These are phyloP conservation scores for Chaetoscypha palmicola DNA, from an alignment of 2,329 filamentous ascomycete genomes.

Conservation along the genomic window DNA sequence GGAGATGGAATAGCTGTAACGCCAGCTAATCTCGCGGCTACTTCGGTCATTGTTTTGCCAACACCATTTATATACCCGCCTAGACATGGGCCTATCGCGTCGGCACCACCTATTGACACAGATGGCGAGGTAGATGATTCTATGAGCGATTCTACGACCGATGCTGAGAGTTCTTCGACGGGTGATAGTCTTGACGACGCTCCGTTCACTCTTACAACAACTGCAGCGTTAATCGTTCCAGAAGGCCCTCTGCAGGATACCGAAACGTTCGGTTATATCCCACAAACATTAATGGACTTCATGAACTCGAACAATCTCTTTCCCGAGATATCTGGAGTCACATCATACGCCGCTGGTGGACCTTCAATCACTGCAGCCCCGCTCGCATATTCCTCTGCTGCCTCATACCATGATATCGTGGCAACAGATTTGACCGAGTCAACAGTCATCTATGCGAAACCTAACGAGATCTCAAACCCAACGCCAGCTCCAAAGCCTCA, in stretches of 20 bases:
- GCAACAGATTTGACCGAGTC: constrained; percentile 10
- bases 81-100: constrained; percentile 2
- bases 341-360: constrained; percentile 12
- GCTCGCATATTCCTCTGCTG: not conserved
- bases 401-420: constrained; percentile 1
- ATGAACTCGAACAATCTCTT: constrained; percentile 10
- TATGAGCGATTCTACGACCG: constrained; percentile 3
- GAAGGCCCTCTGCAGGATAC: too few relatives aligned
- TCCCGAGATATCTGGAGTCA: constrained; percentile 12
- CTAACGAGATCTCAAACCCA: not conserved
- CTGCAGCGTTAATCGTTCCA: too few relatives aligned
- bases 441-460: constrained; percentile 6
- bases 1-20: not conserved
- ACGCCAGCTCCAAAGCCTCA: not conserved
- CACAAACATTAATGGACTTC: constrained; percentile 15
- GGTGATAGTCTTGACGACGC: too few relatives aligned
- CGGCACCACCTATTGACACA: too few relatives aligned
- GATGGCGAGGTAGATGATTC: too few relatives aligned
- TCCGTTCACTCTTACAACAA: too few relatives aligned
- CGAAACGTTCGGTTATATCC: constrained; percentile 15
- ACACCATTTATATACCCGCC: constrained; percentile 20
- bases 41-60: constrained; percentile 1
- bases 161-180: too few relatives aligned
- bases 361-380: constrained; percentile 10
- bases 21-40: not conserved